These are phyloP conservation scores for Entonaema liquescens DNA, from an alignment of 495 filamentous ascomycete genomes.

Conservation along the genomic window DNA sequence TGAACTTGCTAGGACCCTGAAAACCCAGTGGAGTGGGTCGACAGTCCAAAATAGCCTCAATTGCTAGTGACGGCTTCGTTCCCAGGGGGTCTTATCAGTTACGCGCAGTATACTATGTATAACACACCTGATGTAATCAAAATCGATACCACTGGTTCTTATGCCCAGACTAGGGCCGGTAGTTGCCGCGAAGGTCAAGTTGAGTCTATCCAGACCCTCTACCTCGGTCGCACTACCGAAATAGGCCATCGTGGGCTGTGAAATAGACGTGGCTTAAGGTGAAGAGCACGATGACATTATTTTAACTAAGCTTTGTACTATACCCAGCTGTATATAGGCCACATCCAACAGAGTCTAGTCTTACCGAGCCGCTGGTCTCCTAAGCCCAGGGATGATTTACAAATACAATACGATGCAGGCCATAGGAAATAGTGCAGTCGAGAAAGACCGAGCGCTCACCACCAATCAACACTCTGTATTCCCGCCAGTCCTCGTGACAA, in stretches of 20 bases:
- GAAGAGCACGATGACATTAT: slow-evolving; percentile 25
- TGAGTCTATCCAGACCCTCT: not conserved
- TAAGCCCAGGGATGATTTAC: not conserved
- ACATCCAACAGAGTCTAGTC: slow-evolving; percentile 8
- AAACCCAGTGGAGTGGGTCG: slow-evolving; percentile 39
- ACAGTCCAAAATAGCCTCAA: slow-evolving; percentile 39
- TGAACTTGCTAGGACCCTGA: slow-evolving; percentile 34
- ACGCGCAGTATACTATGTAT: not conserved
- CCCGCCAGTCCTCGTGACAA: slow-evolving; percentile 20
- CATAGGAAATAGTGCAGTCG: slow-evolving; percentile 10
- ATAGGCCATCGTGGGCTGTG: slow-evolving; percentile 26
- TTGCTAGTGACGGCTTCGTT: slow-evolving; percentile 28
- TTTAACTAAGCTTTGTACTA: slow-evolving; percentile 25
- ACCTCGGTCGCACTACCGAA: slow-evolving; percentile 20
- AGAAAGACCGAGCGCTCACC: slow-evolving; percentile 25
- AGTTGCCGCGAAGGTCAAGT: slow-evolving; percentile 24
- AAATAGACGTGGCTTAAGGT: slow-evolving; percentile 8
- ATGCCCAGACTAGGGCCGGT: slow-evolving; percentile 12
- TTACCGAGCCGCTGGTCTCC: slow-evolving; percentile 16
- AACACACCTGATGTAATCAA: slow-evolving; percentile 31
- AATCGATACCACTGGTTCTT: slow-evolving; percentile 24
- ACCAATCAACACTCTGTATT: slow-evolving; percentile 20
- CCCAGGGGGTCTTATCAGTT: slow-evolving; percentile 14
- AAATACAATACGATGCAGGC: not conserved
- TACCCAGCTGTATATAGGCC: slow-evolving; percentile 12